These are phyloP conservation scores for Aspergillus floridensis DNA, from an alignment of 2,329 filamentous ascomycete species.

Conservation along the genomic window DNA sequence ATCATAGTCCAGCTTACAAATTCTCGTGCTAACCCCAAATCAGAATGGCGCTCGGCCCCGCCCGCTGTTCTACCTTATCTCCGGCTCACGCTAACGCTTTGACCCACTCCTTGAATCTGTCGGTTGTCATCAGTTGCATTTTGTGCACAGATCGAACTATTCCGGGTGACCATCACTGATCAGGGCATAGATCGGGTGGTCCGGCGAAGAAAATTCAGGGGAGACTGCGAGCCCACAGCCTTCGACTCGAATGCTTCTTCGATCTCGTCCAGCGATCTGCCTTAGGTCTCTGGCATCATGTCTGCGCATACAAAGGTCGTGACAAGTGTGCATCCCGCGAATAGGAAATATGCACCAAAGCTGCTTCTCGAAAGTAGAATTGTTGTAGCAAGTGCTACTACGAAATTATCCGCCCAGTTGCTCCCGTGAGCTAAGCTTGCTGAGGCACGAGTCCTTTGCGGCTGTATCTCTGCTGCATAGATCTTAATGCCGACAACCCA, in stretches of 20 bases:
- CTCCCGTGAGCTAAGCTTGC: constrained; percentile 54
- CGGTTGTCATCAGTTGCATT: background rate
- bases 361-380: constrained; percentile 44
- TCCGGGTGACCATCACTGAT: background rate
- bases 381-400: constrained; percentile 47
- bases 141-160: background rate
- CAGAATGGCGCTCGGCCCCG: background rate
- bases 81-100: background rate
- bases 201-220: constrained; percentile 7
- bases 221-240: constrained; percentile 3
- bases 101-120: background rate
- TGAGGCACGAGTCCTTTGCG: constrained; percentile 53
- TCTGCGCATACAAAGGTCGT: constrained; percentile 41
- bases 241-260: constrained; percentile 46
- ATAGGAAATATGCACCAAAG: constrained; percentile 49
- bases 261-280: constrained; percentile 50
- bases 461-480: constrained; percentile 60
- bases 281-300: constrained; percentile 54
- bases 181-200: background rate
- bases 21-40: background rate
- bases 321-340: constrained; percentile 41
- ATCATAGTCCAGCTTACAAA: constrained; percentile 5
- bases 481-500: constrained; percentile 59
- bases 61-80: background rate
- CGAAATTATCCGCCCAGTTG: constrained; percentile 50